Base-by-base conservation (phyloP, 805 yeast species). In the Metschnikowia kunwiensis region DNA sequence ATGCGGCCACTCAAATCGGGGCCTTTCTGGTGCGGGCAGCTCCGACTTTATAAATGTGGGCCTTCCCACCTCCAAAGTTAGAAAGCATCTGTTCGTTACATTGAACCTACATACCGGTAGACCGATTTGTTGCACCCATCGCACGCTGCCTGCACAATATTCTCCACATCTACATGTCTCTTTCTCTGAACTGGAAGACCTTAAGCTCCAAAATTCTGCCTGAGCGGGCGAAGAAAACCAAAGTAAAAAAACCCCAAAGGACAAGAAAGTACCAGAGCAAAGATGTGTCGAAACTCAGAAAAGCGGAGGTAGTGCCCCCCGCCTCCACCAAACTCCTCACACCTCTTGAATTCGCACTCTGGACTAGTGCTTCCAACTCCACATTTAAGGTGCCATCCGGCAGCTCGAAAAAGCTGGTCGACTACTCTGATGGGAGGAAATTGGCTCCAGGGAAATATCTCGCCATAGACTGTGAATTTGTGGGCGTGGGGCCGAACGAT, bases 381-480 rank as follows among this genome's bases (percentile, higher is more conserved):
- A 14, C 15, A 15, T 25, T 40, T 7, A 6, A 9, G 3, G 16
- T 40, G 7, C 19, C 7, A 4, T 9, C 22, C 5, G 29, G 34
- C 2, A 12, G 9, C 3, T 18, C 27, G 15, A 20, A 29, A 6
- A 32, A 12, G 14, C 20, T 15, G 6, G 33, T 27, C 4, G 25
- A 23, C 2, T 23, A 26, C 14, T n/a, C 32, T n/a, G 57, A 51
- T 24, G 24, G 26, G 22, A 51, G 61, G 11, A 63, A 72, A 40
- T 61, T 57, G 34, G 70, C 72, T 28, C 65, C 78, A 1, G 96
- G 96, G 1, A 82, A 75, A 50, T 88, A 74, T 48, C 42, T 88
- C 2, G 86, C 96, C 1, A 76, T 89, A 43, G 97, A 89, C 60
- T 88, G 97, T 65, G 97, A 89, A 51, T 88, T 89, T 67, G 97